Evolutionary conservation across 306 rosid species (phyloP), one percentile per base, ranked within the genome.

Genomic region (Chamaecrista fasciculata): DNA sequence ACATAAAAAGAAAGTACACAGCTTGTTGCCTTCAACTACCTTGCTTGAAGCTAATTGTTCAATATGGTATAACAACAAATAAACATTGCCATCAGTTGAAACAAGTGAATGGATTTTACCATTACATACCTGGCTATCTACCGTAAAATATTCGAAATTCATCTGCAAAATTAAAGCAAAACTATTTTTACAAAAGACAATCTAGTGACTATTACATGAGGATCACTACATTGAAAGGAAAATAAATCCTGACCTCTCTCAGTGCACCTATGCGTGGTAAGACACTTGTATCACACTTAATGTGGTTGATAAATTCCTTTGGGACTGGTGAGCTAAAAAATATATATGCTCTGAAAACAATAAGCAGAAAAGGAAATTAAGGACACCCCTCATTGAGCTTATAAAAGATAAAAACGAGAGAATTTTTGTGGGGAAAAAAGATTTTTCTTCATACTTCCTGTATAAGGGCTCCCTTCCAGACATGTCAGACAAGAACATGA

Each of bases 391-490:
- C 31, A 15, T 65, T 29, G 56, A 62, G 46, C 63, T 18, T 25
- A 62, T 25, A 33, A 66, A 74, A 25, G 24, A 31, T 33, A 74
- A 20, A 19, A 64, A 52, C 37, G 43, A 46, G 10, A 62, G 14
- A 31, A 23, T 46, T 66, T 52, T 69, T 26, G 44, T n/a, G n/a
- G n/a, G 53, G 18, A 42, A 70, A 67, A 66, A 50, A 51, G 46
- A 64, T 64, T 47, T 36, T 47, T 76, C 43, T 18, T 18, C 97
- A 37, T 90, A 94, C 98, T 88, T 94, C 82, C 71, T 90, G 83
- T 94, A 94, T 14, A 94, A 76, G 58, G 98, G 97, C 82, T 94
- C 96, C 85, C 95, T 90, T 79, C 98, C 98, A 60, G 98, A 90
- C 97, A 94, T 90, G 89, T 94, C 98, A 33, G 97, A 94, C 76